Conservation (phyloP, 441 rosid genomes). For the Raphanus hybrid region DNA sequence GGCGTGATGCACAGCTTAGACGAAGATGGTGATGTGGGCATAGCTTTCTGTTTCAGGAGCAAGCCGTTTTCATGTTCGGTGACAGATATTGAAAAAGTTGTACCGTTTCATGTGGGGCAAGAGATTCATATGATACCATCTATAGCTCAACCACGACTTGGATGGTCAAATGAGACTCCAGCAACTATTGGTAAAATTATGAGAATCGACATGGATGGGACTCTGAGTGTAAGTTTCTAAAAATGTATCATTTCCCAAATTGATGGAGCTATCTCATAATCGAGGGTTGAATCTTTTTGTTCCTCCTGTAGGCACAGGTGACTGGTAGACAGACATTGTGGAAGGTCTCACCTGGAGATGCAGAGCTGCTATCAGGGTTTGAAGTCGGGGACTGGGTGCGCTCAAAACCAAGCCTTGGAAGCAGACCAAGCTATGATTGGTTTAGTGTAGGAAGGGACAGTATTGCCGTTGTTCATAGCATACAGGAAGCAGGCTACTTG, state of each 20-base stretch:
- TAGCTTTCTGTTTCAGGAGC: conserved; percentile 97
- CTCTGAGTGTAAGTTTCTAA: conserved; percentile 78
- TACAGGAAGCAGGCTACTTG: conserved; percentile 88
- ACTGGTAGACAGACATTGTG: conserved; percentile 81
- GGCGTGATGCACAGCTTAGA: conserved; percentile 96
- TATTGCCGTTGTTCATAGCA: conserved; percentile 89
- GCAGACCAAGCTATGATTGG: conserved; percentile 98
- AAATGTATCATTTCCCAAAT: conserved; percentile 1
- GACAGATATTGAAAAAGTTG: conserved; percentile 92
- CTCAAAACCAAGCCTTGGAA: conserved; percentile 90
- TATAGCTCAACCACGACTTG: conserved; percentile 90
- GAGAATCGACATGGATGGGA: conserved; percentile 97
- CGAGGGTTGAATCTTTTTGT: conserved; percentile 12
- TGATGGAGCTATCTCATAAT: conserved; percentile 8
- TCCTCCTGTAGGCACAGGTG: conserved; percentile 71
- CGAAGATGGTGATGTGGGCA: conserved; percentile 93
- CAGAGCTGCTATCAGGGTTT: conserved; percentile 95
- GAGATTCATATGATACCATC: conserved; percentile 87
- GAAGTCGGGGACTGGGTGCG: conserved; percentile 99
- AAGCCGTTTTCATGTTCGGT: conserved; percentile 93
- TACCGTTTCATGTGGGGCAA: conserved; percentile 90
- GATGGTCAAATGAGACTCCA: conserved; percentile 97
- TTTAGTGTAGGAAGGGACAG: conserved; percentile 88
- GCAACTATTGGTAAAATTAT: conserved; percentile 90
- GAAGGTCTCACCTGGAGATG: conserved; percentile 99